Base-by-base conservation (phyloP, 805 yeast species). In the Maudiozyma turicensis region DNA sequence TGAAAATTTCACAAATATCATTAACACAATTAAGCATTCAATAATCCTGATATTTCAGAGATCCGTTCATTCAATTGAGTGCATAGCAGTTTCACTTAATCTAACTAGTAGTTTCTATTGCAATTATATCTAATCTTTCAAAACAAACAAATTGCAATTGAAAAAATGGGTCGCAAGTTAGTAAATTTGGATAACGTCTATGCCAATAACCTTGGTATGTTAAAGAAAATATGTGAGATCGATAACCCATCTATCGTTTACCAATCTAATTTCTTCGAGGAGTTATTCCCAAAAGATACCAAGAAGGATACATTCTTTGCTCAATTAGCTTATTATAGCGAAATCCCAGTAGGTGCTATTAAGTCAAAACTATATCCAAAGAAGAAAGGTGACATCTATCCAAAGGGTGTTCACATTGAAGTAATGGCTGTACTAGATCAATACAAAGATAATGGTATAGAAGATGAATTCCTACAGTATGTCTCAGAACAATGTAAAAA, bases 321-420 rank as follows among this genome's bases (percentile, higher is more conserved):
- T 15, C 26, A 59, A 45, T 43, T 59, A 48, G 85, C 83, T 0
- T 85, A 72, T 66, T 84, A 74, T 64, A 76, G 83, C 45, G 95
- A 84, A 58, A 76, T 85, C 6, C 88, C 95, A 7, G 91, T 88
- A 4, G 96, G 93, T 13, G 83, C 81, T 4, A 68, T 88, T 45
- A 80, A 81, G 52, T 82, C 84, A 48, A 67, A 75, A 47, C 72
- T 73, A 49, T 70, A 77, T 20, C 57, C 68, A 11, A 70, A 72
- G 43, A 71, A 69, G n/a, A 57, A 71, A 5, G 70, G 63, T 6
- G 65, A 60, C 2, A 50, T 55, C 15, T 54, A 64, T 30, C 82
- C 85, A 7, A 73, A 75, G 45, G 72, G 76, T 10, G 72, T 84
- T 1, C 82, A 84, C 60, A 74, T 85, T 33, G 85, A 84, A 62